A percentile compares a stretch with the other conserved stretches of the same genome.
These are phyloP conservation scores for Ophiostoma perfectum DNA, from an alignment of 2,329 filamentous ascomycete genomes.

Conservation along the genomic window DNA sequence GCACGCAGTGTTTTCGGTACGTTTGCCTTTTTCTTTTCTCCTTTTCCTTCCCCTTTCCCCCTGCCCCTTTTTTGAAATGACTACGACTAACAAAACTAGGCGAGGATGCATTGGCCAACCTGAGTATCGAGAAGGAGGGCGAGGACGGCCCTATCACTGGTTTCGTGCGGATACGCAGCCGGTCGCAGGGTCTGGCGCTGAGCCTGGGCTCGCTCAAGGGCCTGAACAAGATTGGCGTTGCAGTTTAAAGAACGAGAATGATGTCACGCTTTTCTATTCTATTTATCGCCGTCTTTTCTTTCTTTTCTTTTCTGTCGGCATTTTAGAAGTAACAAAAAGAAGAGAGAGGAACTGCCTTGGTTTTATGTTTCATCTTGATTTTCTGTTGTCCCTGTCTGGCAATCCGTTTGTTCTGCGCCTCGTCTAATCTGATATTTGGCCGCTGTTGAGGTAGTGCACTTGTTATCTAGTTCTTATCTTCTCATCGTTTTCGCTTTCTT, in stretches of 20 bases:
- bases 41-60: neutral
- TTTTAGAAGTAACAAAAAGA: slow-evolving; percentile 3
- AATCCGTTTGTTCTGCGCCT: neutral
- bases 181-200: slow-evolving; percentile 88
- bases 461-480: slow-evolving; percentile 5
- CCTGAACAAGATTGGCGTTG: slow-evolving; percentile 69
- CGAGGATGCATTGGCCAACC: slow-evolving; percentile 93
- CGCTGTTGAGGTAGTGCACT: slow-evolving; percentile 6
- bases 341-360: slow-evolving; percentile 3
- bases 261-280: neutral
- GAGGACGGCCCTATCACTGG: slow-evolving; percentile 93
- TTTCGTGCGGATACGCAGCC: slow-evolving; percentile 95
- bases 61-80: neutral
- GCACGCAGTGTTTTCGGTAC: slow-evolving; percentile 96
- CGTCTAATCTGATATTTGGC: slow-evolving; percentile 1
- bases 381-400: slow-evolving; percentile 7
- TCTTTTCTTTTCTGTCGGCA: slow-evolving; percentile 9
- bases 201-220: slow-evolving; percentile 94
- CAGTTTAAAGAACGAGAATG: slow-evolving; percentile 30
- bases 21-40: slow-evolving; percentile 36
- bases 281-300: neutral
- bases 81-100: slow-evolving; percentile 47
- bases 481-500: neutral
- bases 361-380: slow-evolving; percentile 10
- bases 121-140: slow-evolving; percentile 97